A percentile compares a stretch with the other conserved stretches of the same genome.
These are phyloP conservation scores for Aristolochia contorta DNA, from an alignment of 164 flowering plant genomes.

Conservation along the genomic window DNA sequence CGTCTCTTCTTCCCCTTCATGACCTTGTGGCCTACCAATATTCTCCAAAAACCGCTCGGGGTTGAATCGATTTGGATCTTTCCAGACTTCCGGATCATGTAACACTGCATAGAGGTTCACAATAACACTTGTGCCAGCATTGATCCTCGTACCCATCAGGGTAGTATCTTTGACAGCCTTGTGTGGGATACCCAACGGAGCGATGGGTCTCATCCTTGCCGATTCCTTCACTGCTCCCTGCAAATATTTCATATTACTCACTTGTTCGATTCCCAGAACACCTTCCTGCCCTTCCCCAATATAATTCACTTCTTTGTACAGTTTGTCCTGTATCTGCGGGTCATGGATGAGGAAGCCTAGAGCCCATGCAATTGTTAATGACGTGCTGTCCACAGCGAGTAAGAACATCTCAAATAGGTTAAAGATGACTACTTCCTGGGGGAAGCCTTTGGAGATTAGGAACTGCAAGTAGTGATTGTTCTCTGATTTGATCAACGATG, in stretches of 20 bases:
- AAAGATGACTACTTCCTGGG: too few species aligned
- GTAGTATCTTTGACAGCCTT: conserved; percentile 4
- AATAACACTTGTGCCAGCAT: conserved; percentile 10
- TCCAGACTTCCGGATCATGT: conserved; percentile 8
- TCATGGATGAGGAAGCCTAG: conserved; percentile 10
- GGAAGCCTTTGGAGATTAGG: too few species aligned
- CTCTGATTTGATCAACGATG: too few species aligned
- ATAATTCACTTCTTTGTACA: conserved; percentile 2
- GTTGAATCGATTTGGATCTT: conserved; percentile 8
- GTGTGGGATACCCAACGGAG: conserved; percentile 9
- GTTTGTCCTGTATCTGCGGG: conserved; percentile 4
- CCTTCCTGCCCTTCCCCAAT: not conserved
- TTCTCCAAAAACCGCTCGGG: conserved; percentile 14
- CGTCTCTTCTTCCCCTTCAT: not conserved
- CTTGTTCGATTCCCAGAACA: not conserved
- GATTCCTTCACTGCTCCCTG: conserved; percentile 13
- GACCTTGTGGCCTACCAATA: not conserved
- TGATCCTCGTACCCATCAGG: conserved; percentile 10
- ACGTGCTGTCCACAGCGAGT: conserved; percentile 14
- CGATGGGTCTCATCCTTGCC: conserved; percentile 10
- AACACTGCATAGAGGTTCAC: conserved; percentile 14
- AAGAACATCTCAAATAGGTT: too few species aligned
- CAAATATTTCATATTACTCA: conserved; percentile 8
- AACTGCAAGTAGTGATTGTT: too few species aligned
- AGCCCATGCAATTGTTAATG: conserved; percentile 12